phyloP scores from a whole-genome alignment of 495 filamentous ascomycete species.

The Jackrogersella multiformis region DNA sequence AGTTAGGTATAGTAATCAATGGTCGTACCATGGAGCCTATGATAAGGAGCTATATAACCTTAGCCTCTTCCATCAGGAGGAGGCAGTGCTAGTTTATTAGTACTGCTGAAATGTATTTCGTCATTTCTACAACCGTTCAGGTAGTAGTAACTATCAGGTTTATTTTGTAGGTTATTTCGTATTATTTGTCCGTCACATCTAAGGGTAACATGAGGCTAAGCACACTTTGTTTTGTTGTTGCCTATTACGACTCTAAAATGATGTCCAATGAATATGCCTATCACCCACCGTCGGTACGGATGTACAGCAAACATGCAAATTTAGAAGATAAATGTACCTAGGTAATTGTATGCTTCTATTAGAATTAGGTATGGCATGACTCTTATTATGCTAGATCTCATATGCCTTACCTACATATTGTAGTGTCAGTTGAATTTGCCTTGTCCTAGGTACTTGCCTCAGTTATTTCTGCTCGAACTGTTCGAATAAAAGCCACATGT shows the following conservation, averaged over 20 bases:
- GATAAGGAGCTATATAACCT: background rate
- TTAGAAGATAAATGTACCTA: too few relatives aligned
- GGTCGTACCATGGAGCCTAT: background rate
- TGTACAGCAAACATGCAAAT: background rate
- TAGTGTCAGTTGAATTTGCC: too few relatives aligned
- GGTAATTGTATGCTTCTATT: too few relatives aligned
- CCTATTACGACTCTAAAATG: constrained; percentile 3
- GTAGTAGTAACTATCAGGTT: background rate
- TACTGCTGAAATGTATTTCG: background rate
- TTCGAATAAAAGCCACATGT: too few relatives aligned
- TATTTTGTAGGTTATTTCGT: background rate
- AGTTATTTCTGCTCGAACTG: too few relatives aligned
- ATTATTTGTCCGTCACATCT: background rate
- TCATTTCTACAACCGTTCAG: background rate
- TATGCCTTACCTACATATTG: too few relatives aligned
- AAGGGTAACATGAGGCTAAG: constrained; percentile 1
- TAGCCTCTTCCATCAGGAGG: constrained; percentile 10
- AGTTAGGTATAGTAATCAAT: background rate
- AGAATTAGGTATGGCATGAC: too few relatives aligned
- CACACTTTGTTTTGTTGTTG: background rate
- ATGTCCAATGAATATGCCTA: background rate
- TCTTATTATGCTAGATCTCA: background rate
- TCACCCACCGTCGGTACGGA: too few relatives aligned
- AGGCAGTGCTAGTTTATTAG: constrained; percentile 9
- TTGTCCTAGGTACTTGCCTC: too few relatives aligned